Evolutionary conservation across 1,284 basidiomycete species (phyloP), one percentile per base, ranked within the genome.

Genomic region (Paramarasmius palmivorus): DNA sequence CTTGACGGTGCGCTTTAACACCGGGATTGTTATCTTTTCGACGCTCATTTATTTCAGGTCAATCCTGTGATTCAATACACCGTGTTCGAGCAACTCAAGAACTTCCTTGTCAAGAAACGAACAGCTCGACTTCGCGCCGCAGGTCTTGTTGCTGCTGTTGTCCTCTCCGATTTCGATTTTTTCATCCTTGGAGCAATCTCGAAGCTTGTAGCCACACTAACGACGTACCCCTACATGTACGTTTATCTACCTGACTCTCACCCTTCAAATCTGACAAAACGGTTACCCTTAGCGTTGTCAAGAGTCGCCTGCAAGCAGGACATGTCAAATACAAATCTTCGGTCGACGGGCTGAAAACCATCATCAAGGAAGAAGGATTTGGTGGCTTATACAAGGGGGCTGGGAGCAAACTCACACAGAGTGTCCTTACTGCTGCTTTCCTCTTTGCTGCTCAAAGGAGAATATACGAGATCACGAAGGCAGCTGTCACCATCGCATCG

Each of bases 21-120:
- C 14, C 12, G 6, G 17, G 23, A 6, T 3, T 38, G 10, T 32
- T 22, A 25, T 14, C 26, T 10, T 17, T 4, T 20, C 7, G 9
- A 7, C 6, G 5, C 3, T 34, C 6, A 46, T 36, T 26, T 42
- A 26, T 52, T 42, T 32, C 48, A 41, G 62, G 84, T 95, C 64
- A 99, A 99, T 71, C 97, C 97, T 7, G 92, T 99, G 34, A 79
- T 99, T 37, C 86, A 91, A 68, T 95, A 94, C 65, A 95, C 91
- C 6, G 82, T 89, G 0, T 97, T 84, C 56, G 78, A 80, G 71
- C 92, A 96, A 67, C 76, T 97, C 58, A 94, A 94, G 78, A 95
- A 95, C 62, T 63, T 81, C 42, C 65, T 93, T 55, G 72, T 91
- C 48, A 77, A 78, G 53, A 77, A 77, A 34, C 78, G 91, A 22